These are phyloP conservation scores for Trichoderma citrinoviride DNA, from an alignment of 2,329 filamentous ascomycete species.

Conservation along the genomic window DNA sequence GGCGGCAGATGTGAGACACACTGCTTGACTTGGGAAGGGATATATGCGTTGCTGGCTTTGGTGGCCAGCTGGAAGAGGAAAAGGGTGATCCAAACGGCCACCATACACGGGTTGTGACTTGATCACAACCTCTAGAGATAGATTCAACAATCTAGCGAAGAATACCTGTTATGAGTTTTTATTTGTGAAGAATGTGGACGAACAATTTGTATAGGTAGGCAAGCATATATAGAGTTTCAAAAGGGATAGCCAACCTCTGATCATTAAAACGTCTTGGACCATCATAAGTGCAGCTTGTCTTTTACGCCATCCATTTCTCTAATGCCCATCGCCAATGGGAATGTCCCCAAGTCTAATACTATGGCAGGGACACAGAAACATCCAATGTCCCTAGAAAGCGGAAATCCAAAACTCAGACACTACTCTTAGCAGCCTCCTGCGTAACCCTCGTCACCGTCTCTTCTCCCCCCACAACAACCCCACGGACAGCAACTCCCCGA, in stretches of 20 bases:
- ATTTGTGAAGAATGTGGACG: not conserved
- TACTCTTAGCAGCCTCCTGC: constrained; percentile 7
- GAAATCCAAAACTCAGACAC: not conserved
- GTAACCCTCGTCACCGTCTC: not conserved
- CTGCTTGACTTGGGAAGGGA: constrained; percentile 19
- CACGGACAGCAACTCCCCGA: constrained; percentile 4
- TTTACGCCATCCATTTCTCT: too few species aligned
- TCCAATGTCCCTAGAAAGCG: too few species aligned
- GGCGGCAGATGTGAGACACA: constrained; percentile 29
- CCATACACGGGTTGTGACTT: not conserved
- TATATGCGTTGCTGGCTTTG: constrained; percentile 12
- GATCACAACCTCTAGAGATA: constrained; percentile 6
- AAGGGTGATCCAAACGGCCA: not conserved
- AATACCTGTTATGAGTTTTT: not conserved
- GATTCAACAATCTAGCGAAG: constrained; percentile 11
- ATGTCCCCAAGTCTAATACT: too few species aligned
- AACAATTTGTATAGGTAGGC: too few species aligned
- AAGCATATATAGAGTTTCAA: too few species aligned
- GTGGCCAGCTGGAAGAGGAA: not conserved
- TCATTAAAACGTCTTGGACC: too few species aligned
- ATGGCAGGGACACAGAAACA: too few species aligned
- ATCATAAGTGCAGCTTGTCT: too few species aligned
- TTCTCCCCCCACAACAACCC: not conserved
- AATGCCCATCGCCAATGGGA: too few species aligned
- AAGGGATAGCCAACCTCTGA: too few species aligned